phyloP scores from a whole-genome alignment of 805 yeast species.

The Schwanniomyces sp. region DNA sequence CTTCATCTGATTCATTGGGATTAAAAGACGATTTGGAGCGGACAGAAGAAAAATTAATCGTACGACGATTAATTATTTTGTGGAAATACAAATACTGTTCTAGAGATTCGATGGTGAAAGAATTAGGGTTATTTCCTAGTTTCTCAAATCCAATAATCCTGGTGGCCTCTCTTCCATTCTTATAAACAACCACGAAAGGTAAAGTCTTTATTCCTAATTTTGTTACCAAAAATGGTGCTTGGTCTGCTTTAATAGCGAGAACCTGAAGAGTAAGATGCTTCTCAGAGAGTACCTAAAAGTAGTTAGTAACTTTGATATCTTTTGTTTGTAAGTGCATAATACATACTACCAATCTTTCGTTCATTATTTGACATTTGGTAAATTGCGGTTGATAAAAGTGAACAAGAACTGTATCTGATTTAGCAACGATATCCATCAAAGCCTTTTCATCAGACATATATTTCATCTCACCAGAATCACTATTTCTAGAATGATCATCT shows the following conservation, averaged over 20 bases:
- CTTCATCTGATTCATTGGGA: constrained; percentile 8
- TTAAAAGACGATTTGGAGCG: neutral
- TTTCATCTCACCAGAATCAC: constrained; percentile 43
- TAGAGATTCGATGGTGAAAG: constrained; percentile 47
- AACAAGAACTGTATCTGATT: constrained; percentile 44
- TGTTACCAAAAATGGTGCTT: constrained; percentile 71
- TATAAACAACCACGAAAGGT: constrained; percentile 68
- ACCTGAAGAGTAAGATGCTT: constrained; percentile 58
- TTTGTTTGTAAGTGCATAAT: neutral
- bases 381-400: constrained; percentile 67
- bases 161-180: constrained; percentile 56
- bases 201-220: constrained; percentile 63
- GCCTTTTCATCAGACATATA: constrained; percentile 52
- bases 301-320: neutral
- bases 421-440: constrained; percentile 52
- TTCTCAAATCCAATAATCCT: constrained; percentile 71
- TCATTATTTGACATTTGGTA: constrained; percentile 60
- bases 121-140: constrained; percentile 46
- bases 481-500: constrained; percentile 27
- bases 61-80: constrained; percentile 15
- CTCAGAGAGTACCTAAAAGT: constrained; percentile 43
- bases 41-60: constrained; percentile 10
- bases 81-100: constrained; percentile 34
- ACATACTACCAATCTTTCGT: constrained; percentile 31
- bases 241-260: constrained; percentile 54